Evolutionary conservation across 2,329 filamentous ascomycete genomes (phyloP).

Genomic region (Diplocarpon mali): DNA sequence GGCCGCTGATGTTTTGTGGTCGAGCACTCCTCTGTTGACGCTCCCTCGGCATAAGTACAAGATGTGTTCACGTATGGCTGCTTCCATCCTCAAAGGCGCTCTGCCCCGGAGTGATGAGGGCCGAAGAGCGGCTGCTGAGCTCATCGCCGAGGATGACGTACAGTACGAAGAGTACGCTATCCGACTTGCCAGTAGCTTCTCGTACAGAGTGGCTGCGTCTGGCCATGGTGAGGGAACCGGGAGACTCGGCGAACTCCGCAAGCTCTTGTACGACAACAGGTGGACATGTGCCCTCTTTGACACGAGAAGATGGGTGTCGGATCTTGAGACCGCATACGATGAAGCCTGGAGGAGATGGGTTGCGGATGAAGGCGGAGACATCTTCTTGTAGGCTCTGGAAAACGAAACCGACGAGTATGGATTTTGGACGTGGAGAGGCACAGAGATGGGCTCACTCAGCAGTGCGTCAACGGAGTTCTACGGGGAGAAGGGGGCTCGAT

Average conservation of each 20-base stretch:
- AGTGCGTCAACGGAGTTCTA: no score
- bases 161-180: slow-evolving; percentile 77
- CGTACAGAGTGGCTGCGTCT: slow-evolving; percentile 38
- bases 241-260: slow-evolving; percentile 66
- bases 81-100: slow-evolving; percentile 84
- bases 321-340: slow-evolving; percentile 81
- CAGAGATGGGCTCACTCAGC: not conserved
- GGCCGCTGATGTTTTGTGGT: slow-evolving; percentile 93
- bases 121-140: slow-evolving; percentile 53
- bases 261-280: slow-evolving; percentile 69
- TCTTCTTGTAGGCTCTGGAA: slow-evolving; percentile 48
- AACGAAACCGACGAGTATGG: not conserved
- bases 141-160: slow-evolving; percentile 67
- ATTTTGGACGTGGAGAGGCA: not conserved
- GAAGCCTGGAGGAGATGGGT: slow-evolving; percentile 87
- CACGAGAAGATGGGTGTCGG: slow-evolving; percentile 79
- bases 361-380: slow-evolving; percentile 77
- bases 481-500: no score
- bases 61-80: slow-evolving; percentile 98
- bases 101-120: slow-evolving; percentile 65
- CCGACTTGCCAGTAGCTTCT: slow-evolving; percentile 50
- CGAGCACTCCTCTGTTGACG: slow-evolving; percentile 83
- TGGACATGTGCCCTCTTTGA: slow-evolving; percentile 86
- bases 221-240: slow-evolving; percentile 49
- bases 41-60: slow-evolving; percentile 90